Percentiles rank a stretch among this genome's conserved stretches.
Evolutionary conservation across 805 yeast genomes (phyloP).

Genomic region (Saccharomycopsis sp.): DNA sequence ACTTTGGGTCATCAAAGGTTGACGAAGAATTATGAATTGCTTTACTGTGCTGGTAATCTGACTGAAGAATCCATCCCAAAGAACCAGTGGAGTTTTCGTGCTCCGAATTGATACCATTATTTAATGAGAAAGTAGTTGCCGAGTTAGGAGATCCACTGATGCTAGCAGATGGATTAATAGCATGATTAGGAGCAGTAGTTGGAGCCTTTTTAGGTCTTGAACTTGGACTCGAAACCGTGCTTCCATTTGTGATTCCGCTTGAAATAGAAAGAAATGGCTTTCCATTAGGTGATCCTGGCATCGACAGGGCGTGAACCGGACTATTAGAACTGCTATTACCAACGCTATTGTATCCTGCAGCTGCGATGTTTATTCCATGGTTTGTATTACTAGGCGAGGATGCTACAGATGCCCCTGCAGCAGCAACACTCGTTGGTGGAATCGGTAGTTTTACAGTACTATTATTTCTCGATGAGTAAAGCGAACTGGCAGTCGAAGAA

Average conservation of each 20-base stretch:
- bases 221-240: not conserved
- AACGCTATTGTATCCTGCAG: slow-evolving; percentile 12
- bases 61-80: slow-evolving; percentile 64
- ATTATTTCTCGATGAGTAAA: slow-evolving; percentile 14
- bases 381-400: slow-evolving; percentile 19
- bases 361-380: not conserved
- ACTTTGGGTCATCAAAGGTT: slow-evolving; percentile 74
- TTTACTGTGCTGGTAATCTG: slow-evolving; percentile 27
- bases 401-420: slow-evolving; percentile 25
- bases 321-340: slow-evolving; percentile 21
- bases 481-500: slow-evolving; percentile 16
- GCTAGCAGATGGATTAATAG: not conserved
- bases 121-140: not conserved
- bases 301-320: slow-evolving; percentile 2
- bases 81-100: slow-evolving; percentile 44
- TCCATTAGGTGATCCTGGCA: not conserved
- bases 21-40: slow-evolving; percentile 27
- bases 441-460: slow-evolving; percentile 7
- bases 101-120: slow-evolving; percentile 7
- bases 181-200: not conserved
- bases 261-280: not conserved
- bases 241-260: not conserved
- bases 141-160: not conserved
- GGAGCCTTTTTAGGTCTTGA: not conserved
- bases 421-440: slow-evolving; percentile 22